Evolutionary conservation across 2,329 filamentous ascomycete species (phyloP).

Genomic region (Aspergillus texensis): DNA sequence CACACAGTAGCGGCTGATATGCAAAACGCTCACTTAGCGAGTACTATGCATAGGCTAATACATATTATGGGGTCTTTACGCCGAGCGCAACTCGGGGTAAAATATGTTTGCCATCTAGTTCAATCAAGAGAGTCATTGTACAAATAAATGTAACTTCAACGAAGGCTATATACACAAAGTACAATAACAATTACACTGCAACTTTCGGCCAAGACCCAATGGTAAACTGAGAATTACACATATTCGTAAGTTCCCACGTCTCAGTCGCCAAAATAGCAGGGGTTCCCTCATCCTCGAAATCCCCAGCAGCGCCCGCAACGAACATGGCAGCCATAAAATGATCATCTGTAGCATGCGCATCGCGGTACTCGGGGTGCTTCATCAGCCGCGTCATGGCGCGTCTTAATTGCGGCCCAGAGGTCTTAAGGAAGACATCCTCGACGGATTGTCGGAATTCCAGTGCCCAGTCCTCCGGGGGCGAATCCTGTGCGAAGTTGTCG

Average conservation of each 20-base stretch:
- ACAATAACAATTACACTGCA: not conserved
- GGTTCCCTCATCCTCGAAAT: constrained; percentile 48
- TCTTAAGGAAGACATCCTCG: constrained; percentile 61
- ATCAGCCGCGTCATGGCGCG: constrained; percentile 63
- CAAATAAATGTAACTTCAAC: not conserved
- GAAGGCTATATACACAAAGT: not conserved
- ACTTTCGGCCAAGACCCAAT: constrained; percentile 46
- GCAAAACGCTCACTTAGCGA: not conserved
- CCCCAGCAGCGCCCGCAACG: constrained; percentile 60
- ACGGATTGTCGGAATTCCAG: constrained; percentile 68
- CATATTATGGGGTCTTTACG: not conserved
- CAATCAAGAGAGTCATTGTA: not conserved
- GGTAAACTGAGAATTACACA: constrained; percentile 65
- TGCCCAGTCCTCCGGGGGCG: constrained; percentile 61
- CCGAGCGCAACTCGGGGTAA: fast-evolving
- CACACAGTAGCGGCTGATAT: not conserved
- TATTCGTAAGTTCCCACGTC: constrained; percentile 68
- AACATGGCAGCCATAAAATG: constrained; percentile 70
- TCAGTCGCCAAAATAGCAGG: constrained; percentile 51
- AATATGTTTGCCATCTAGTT: not conserved
- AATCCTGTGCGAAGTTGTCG: constrained; percentile 64
- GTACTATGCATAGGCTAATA: no score
- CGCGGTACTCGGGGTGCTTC: constrained; percentile 67
- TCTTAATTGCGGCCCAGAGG: constrained; percentile 57
- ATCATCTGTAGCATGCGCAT: constrained; percentile 71